Evolutionary conservation across 139 green algal species (phyloP), one percentile per base, ranked within the genome.

Genomic region (Chlamydomonas sp.): DNA sequence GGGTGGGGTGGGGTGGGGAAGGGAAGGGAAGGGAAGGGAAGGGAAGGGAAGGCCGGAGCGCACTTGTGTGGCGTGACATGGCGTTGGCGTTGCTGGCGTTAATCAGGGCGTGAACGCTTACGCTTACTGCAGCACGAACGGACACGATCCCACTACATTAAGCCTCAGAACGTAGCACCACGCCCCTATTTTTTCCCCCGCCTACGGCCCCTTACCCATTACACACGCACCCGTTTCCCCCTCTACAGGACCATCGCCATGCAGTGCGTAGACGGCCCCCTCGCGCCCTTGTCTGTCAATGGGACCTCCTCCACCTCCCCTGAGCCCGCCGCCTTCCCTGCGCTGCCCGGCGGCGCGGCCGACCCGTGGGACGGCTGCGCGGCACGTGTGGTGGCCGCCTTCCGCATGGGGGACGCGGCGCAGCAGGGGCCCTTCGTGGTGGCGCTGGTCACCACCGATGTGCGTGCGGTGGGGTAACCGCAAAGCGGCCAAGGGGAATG

Each of bases 301-400:
- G 31, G 31, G 17, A 77, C 57, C 18, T 77, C 57, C 71, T 77
- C 18, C 71, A 77, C 71, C 18, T 59, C 71, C 9, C 18, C 71
- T 49, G 31, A 0, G 31, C 31, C 8, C 73, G 14, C 14, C 5
- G 17, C 67, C 67, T 89, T 89, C 85, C 85, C 85, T 18, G 77
- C 61, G 1, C 60, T 89, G 64, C 85, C 85, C n/a, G 58, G 59
- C 77, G 10, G 18, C 61, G 85, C 85, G 67, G 74, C 69, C 58
- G 68, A 59, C 77, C 14, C 7, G 62, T 77, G 68, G n/a, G 49
- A 89, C 77, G 64, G 74, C 77, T 84, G 77, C 68, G 64, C 31
- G 9, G 60, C 85, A 10, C 72, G 83, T 3, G 20, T 87, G 18
- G 20, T 12, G 0, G 61, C 83, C 3, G 59, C 71, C 31, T 87